Conservation (phyloP, 441 rosid species). For the Euphorbia schlechtendalii region DNA sequence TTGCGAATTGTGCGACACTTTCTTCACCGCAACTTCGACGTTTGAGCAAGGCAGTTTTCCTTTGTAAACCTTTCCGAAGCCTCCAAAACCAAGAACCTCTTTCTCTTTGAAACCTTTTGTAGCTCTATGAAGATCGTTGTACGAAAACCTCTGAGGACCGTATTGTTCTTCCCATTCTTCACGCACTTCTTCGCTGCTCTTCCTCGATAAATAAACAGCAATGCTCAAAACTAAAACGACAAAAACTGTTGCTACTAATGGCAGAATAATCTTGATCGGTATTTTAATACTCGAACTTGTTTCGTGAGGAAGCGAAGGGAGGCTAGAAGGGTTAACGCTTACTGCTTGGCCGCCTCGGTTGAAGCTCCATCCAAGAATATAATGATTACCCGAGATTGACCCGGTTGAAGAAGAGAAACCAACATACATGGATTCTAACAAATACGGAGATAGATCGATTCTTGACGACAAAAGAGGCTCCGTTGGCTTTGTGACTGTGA, state of each 20-base stretch:
- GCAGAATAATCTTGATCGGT: constrained; percentile 7
- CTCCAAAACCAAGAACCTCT: constrained; percentile 31
- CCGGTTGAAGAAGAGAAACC: constrained; percentile 64
- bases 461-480: constrained; percentile 39
- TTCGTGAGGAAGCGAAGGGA: constrained; percentile 31
- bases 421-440: constrained; percentile 37
- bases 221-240: constrained; percentile 9
- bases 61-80: constrained; percentile 29
- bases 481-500: constrained; percentile 23
- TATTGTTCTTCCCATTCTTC: constrained; percentile 40
- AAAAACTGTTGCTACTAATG: constrained; percentile 3
- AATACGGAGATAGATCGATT: constrained; percentile 32
- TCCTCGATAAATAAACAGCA: constrained; percentile 14
- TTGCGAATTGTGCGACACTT: constrained; percentile 21
- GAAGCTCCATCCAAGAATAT: constrained; percentile 66
- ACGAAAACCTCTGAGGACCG: constrained; percentile 28
- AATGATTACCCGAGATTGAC: constrained; percentile 29
- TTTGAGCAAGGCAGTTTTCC: constrained; percentile 24
- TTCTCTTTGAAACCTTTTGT: constrained; percentile 31
- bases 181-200: constrained; percentile 16
- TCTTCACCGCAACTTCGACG: constrained; percentile 31
- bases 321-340: constrained; percentile 26
- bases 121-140: constrained; percentile 28
- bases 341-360: constrained; percentile 27
- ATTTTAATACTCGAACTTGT: constrained; percentile 18